Evolutionary conservation across 2,329 filamentous ascomycete species (phyloP), one percentile per base, ranked within the genome.

Genomic region (Sclerotinia glacialis): DNA sequence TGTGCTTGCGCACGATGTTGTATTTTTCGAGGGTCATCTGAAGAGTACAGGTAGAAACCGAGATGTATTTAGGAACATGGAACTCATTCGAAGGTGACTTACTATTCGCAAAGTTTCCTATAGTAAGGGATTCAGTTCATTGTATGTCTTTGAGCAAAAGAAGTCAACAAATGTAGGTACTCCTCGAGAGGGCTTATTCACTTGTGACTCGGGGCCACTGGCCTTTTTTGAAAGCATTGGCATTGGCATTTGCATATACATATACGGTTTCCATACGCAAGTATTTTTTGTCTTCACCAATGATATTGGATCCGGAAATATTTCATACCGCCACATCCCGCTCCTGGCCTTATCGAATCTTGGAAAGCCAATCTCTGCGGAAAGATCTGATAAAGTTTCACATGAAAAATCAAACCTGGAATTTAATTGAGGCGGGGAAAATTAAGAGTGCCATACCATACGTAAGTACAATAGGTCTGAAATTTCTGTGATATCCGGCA

Each of bases 181-280:
- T 47, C 21, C 9, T 8, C 4, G 23, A 31, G 21, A 21, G 6
- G 12, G 40, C 55, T 16, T 31, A 9, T n/a, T 60, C 44, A 44
- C 28, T 49, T 23, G 31, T 60, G 58, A 49, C 26, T 60, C 56
- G 28, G 56, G 44, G 58, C 44, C 44, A 49, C 44, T 37, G 44
- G 28, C 58, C 52, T 23, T 16, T 34, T 34, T 34, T 34, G 58
- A 60, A 60, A 34, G 7, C 44, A 47, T 28, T 16, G 34, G 42
- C 56, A 47, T 60, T 12, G 31, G 21, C 44, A 37, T 49, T 37
- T 9, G 11, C 37, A 8, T 37, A 37, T 1, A 23, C 37, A 37
- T 21, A 21, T 12, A 37, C 21, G 50, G 26, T 31, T 1, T 46
- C 37, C n/a, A 21, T 18, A 37, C 8, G 52, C 52, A 54, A 16